These are phyloP conservation scores for Quercus mongolica DNA, from an alignment of 306 rosid genomes.

Conservation along the genomic window DNA sequence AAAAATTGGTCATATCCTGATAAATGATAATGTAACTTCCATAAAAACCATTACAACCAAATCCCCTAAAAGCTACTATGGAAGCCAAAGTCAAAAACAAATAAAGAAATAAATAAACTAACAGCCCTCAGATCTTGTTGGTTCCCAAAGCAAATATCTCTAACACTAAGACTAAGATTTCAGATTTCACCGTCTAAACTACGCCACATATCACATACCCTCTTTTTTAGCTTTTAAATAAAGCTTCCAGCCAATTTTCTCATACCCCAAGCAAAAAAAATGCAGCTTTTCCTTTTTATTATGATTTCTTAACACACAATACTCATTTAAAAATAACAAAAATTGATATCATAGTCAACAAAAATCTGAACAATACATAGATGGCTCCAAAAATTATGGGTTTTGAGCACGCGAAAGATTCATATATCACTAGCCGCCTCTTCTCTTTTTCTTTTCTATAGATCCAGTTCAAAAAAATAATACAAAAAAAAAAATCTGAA, in stretches of 20 bases:
- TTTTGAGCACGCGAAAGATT: not conserved
- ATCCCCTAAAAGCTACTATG: too few species aligned
- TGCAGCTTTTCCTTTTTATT: not conserved
- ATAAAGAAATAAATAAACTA: not conserved
- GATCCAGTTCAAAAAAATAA: too few species aligned
- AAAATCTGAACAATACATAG: not conserved
- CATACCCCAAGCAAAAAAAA: not conserved
- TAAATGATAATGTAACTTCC: not conserved
- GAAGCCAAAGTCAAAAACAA: not conserved
- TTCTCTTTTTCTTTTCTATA: not conserved
- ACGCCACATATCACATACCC: slow-evolving; percentile 13
- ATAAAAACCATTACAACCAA: not conserved
- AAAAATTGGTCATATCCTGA: not conserved
- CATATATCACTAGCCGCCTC: not conserved
- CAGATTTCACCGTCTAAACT: slow-evolving; percentile 10
- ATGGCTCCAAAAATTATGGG: not conserved
- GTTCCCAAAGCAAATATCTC: not conserved
- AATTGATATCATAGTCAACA: not conserved
- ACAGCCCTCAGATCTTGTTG: not conserved
- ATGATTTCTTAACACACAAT: not conserved
- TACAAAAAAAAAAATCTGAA: not conserved
- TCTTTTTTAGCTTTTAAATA: slow-evolving; percentile 11
- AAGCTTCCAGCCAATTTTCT: not conserved
- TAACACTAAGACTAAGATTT: not conserved
- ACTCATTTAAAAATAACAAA: not conserved